phyloP scores from a whole-genome alignment of 441 rosid species.

The Syzygium syzygioides region DNA sequence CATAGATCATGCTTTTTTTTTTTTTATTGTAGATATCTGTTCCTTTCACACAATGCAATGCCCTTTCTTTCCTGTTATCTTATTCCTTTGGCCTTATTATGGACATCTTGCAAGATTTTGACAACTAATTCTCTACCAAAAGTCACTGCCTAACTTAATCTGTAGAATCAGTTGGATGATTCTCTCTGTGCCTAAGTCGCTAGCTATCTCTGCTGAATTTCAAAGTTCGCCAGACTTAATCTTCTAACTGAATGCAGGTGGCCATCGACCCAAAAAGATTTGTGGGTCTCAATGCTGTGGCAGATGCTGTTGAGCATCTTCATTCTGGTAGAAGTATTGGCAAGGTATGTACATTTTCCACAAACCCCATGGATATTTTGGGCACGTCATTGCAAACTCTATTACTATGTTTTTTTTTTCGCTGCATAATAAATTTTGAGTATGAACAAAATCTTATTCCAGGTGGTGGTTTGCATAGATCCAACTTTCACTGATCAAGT shows the following conservation, averaged over 20 bases:
- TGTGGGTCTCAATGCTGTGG: conserved; percentile 58
- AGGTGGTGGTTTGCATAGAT: conserved; percentile 90
- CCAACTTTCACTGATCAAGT: conserved; percentile 46
- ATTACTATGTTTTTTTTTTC: neutral
- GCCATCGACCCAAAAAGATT: conserved; percentile 70
- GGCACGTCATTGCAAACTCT: neutral
- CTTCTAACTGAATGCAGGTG: conserved; percentile 30
- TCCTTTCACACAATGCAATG: neutral
- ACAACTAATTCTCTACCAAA: neutral
- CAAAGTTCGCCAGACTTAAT: neutral
- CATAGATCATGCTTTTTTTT: neutral
- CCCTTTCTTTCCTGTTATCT: neutral
- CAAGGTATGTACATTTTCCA: conserved; percentile 42
- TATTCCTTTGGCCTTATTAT: neutral
- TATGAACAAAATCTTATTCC: conserved; percentile 4
- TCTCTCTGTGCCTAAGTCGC: neutral
- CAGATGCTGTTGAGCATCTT: conserved; percentile 95
- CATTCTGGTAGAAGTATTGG: conserved; percentile 97
- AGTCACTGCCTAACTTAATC: neutral
- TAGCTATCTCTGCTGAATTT: neutral
- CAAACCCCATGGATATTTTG: neutral
- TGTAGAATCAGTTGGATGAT: neutral
- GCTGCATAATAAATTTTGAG: neutral
- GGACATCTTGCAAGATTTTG: neutral
- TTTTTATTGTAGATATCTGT: neutral